A percentile compares a stretch with the other conserved stretches of the same genome.
These are phyloP conservation scores for Stagonosporopsis chrysanthemi DNA, from an alignment of 2,329 filamentous ascomycete genomes.

Conservation along the genomic window DNA sequence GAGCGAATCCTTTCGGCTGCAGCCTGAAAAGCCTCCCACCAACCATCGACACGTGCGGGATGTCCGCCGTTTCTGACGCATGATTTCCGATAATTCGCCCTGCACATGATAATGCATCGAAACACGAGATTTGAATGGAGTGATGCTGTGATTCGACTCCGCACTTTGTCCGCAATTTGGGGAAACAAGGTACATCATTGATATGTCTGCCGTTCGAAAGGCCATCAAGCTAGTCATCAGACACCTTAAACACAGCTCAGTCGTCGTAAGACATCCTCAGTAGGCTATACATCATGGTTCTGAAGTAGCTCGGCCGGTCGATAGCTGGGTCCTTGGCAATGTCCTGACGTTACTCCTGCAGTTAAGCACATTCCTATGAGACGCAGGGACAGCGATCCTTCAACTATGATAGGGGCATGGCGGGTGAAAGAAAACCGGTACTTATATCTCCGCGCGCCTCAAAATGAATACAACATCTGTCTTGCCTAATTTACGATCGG, in stretches of 20 bases:
- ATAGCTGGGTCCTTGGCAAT: not conserved
- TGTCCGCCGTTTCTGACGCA: not conserved
- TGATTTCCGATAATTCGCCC: not conserved
- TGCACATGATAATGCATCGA: not conserved
- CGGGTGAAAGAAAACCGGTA: not conserved
- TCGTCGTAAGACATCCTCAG: too few species aligned
- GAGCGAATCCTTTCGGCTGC: not conserved
- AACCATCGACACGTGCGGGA: not conserved
- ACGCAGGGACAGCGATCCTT: not conserved
- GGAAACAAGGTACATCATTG: not conserved
- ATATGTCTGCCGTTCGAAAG: not conserved
- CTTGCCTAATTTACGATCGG: not conserved
- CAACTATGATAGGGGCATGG: not conserved
- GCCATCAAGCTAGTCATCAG: not conserved
- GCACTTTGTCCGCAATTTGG: too few species aligned
- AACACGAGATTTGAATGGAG: too few species aligned
- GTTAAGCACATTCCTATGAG: not conserved
- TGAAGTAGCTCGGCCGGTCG: not conserved
- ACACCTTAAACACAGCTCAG: not conserved
- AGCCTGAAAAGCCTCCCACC: not conserved
- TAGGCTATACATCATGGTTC: not conserved
- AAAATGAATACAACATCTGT: not conserved
- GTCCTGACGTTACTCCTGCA: not conserved
- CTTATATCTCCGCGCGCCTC: not conserved
- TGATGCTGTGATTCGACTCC: too few species aligned